Base-by-base conservation (phyloP, 768 basidiomycete species). In the Goffeauzyma gilvescens region DNA sequence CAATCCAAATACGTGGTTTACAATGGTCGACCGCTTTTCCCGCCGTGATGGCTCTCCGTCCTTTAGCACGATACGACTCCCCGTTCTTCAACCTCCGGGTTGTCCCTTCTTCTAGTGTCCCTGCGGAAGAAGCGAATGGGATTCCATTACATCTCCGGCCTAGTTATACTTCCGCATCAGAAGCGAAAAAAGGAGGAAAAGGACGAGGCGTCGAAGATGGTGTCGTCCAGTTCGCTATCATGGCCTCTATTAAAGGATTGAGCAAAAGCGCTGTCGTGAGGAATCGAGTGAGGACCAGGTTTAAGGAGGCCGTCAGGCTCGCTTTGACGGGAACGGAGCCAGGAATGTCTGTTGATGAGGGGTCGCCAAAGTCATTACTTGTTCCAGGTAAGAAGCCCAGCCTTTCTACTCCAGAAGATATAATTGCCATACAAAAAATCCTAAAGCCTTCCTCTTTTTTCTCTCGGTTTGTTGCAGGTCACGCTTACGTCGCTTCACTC, bases 241-340 rank as follows among this genome's bases (percentile, higher is more conserved):
- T 49, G n/a, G 41, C 47, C 5, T 32, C 42, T 13, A 49, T 49
- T 38, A 49, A 49, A 23, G 25, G 33, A 17, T 31, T 49, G 18
- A 33, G 31, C 3, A 49, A 49, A 24, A 37, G 35, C 1, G 47
- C 47, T 2, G 42, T 44, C 21, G 32, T 39, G 38, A 25, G 47
- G 25, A 49, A 44, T 24, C 20, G 32, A 18, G 47, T 44, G 14
- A 32, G 42, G 14, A 44, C 42, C 31, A 38, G 47, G 12, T 49
- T 49, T 33, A 49, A 49, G 23, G 42, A 43, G 26, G 47, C 47
- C 14, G 31, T 44, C 13, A 26, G 47, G 2, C 24, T 49, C 23
- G 47, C 39, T 1, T 14, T 49, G 22, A 49, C 42, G 2, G 27
- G 47, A 15, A 23, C 17, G n/a, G n/a, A n/a, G n/a, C n/a, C n/a